phyloP scores from a whole-genome alignment of 1,139 yeast species.

The Kurtzmaniella natalensis region DNA sequence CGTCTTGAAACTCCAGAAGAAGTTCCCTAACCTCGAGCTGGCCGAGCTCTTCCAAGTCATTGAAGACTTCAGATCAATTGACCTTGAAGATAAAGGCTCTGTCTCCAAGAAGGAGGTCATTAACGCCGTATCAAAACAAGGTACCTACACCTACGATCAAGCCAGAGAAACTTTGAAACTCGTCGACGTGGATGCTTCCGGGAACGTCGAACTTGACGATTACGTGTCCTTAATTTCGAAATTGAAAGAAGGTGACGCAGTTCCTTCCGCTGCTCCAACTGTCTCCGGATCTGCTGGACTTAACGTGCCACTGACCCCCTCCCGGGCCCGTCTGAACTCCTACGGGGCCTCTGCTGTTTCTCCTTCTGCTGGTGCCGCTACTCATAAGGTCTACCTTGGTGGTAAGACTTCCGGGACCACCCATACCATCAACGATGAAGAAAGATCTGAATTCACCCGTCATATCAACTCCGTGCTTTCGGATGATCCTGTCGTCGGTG shows the following conservation, averaged over 20 bases:
- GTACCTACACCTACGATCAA: constrained; percentile 81
- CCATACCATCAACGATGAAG: constrained; percentile 96
- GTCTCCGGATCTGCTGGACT: constrained; percentile 16
- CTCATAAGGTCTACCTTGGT: constrained; percentile 77
- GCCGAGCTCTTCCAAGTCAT: constrained; percentile 81
- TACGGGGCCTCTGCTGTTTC: constrained; percentile 13
- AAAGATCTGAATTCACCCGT: constrained; percentile 89
- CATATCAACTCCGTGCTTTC: constrained; percentile 89
- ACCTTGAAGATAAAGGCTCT: constrained; percentile 91
- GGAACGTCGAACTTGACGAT: constrained; percentile 94
- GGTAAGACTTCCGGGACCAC: constrained; percentile 85
- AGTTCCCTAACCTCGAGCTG: constrained; percentile 81
- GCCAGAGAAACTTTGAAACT: constrained; percentile 89
- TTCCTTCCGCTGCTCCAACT: constrained; percentile 21
- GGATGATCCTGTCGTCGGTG: constrained; percentile 87
- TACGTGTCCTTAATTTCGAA: constrained; percentile 83
- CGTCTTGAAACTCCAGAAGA: constrained; percentile 59
- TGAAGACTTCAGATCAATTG: constrained; percentile 74
- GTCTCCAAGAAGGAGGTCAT: constrained; percentile 88
- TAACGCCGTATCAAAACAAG: constrained; percentile 74
- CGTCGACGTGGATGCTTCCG: constrained; percentile 93
- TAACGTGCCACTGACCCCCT: constrained; percentile 17
- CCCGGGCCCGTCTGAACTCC: constrained; percentile 16
- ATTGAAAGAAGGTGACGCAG: constrained; percentile 45
- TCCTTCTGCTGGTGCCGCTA: constrained; percentile 44